phyloP scores from a whole-genome alignment of 2,329 filamentous ascomycete genomes.

The Epichloe aotearoae region DNA sequence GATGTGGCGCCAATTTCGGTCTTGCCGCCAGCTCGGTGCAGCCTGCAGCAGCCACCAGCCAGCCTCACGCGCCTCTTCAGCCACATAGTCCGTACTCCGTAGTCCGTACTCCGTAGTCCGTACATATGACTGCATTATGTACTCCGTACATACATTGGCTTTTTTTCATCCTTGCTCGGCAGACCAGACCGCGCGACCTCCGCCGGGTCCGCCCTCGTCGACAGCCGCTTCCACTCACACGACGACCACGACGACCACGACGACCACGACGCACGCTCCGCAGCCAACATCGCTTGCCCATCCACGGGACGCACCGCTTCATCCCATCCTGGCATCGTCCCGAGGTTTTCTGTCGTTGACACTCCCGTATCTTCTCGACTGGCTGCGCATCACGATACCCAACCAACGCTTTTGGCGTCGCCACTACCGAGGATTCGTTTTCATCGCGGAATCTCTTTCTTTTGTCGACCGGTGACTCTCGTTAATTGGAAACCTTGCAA shows the following conservation, averaged over 20 bases:
- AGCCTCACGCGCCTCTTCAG: neutral
- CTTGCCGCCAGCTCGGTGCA: neutral
- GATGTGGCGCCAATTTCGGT: constrained; percentile 2
- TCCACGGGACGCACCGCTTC: neutral
- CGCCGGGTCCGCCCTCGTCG: constrained; percentile 1
- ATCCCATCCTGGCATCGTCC: neutral
- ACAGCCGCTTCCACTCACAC: constrained; percentile 1
- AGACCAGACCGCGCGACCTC: constrained; percentile 1
- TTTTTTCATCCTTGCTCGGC: constrained; percentile 1
- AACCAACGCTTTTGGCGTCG: neutral
- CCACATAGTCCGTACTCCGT: neutral
- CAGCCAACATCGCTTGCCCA: constrained; percentile 1
- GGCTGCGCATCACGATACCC: constrained; percentile 2
- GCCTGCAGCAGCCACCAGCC: neutral
- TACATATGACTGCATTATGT: constrained; percentile 2
- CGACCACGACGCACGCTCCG: constrained; percentile 1
- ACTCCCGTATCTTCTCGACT: neutral
- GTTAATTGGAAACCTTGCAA: neutral
- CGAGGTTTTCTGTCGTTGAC: neutral
- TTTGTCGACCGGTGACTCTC: neutral
- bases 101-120: no score
- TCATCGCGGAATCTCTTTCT: neutral
- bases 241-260: neutral
- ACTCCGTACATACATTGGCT: neutral
- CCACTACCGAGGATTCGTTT: neutral